Conservation (phyloP, 2,329 filamentous ascomycete genomes). For the Camillea tinctor region DNA sequence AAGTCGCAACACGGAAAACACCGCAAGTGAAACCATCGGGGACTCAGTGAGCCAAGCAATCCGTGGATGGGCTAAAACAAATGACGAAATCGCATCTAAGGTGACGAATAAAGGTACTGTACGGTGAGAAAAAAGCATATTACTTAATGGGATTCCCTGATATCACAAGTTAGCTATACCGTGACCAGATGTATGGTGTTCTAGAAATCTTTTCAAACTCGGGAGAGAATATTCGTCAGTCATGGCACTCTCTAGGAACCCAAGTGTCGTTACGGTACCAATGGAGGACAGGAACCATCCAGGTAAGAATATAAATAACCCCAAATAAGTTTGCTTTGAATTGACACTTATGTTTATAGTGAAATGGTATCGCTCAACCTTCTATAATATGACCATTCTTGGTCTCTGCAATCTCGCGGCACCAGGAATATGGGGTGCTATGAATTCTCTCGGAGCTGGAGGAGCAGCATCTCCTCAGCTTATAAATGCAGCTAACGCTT, state of each 20-base stretch:
- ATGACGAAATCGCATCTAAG: neutral
- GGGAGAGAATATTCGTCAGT: neutral
- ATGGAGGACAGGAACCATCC: neutral
- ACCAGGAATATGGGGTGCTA: constrained; percentile 70
- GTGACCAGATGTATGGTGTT: neutral
- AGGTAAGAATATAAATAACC: neutral
- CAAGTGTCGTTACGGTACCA: neutral
- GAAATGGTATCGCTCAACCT: constrained; percentile 69
- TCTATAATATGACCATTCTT: constrained; percentile 70
- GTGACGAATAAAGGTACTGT: neutral
- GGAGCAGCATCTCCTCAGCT: constrained; percentile 63
- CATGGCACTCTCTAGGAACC: neutral
- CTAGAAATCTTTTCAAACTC: neutral
- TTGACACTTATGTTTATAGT: constrained; percentile 36
- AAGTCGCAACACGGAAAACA: neutral
- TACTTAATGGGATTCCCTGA: neutral
- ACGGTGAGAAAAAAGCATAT: neutral
- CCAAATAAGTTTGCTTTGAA: neutral
- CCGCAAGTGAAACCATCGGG: neutral
- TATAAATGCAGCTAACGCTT: constrained; percentile 68
- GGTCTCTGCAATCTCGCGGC: constrained; percentile 70
- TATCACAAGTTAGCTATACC: neutral
- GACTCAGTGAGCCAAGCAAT: neutral
- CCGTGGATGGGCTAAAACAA: neutral
- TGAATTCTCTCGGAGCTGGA: constrained; percentile 72